Evolutionary conservation across 768 basidiomycete genomes (phyloP).

Genomic region (Tulasnella calospora): DNA sequence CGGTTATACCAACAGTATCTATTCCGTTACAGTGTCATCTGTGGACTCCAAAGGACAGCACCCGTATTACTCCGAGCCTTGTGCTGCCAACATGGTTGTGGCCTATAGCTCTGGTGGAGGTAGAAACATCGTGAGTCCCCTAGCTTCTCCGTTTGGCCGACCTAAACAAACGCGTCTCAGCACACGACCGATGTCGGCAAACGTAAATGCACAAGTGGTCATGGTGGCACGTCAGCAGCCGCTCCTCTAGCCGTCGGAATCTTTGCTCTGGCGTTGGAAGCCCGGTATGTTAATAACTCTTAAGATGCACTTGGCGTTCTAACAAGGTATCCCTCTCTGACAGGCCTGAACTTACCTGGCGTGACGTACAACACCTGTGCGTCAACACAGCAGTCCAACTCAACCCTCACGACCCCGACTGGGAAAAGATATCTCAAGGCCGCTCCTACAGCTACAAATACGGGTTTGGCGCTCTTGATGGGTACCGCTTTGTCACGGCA

Average conservation of each 20-base stretch:
- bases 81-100: constrained; percentile 94
- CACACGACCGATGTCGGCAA: constrained; percentile 92
- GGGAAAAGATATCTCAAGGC: constrained; percentile 75
- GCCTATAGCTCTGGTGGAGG: constrained; percentile 94
- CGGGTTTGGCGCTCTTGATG: constrained; percentile 87
- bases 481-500: constrained; percentile 70
- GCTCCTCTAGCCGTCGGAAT: constrained; percentile 95
- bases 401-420: constrained; percentile 88
- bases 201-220: constrained; percentile 69
- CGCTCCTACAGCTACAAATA: constrained; percentile 84
- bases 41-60: constrained; percentile 90
- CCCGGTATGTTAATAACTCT: constrained; percentile 50
- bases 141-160: neutral
- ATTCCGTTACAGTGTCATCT: constrained; percentile 92
- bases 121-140: constrained; percentile 73
- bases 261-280: constrained; percentile 83
- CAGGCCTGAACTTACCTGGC: constrained; percentile 93
- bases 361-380: constrained; percentile 88
- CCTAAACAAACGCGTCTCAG: constrained; percentile 43
- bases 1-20: constrained; percentile 97
- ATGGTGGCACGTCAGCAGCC: constrained; percentile 97
- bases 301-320: neutral
- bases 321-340: neutral
- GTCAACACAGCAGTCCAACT: constrained; percentile 70
- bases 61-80: constrained; percentile 96